Evolutionary conservation across 352 stramenopile species (phyloP), one percentile per base, ranked within the genome.

Genomic region (Phytophthora macrochlamydospora): DNA sequence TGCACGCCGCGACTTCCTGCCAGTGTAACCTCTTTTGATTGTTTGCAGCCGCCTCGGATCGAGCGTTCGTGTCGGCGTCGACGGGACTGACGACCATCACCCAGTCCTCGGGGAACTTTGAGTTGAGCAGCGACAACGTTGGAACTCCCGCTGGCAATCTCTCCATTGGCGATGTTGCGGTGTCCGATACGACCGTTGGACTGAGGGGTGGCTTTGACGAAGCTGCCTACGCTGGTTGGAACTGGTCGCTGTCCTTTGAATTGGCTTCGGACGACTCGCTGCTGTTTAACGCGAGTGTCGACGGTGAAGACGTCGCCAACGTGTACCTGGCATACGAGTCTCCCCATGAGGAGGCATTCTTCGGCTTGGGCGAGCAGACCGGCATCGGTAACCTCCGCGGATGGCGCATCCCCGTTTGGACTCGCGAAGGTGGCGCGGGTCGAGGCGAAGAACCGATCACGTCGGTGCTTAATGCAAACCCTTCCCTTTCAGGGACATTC

Each of bases 241-340:
- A 56, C 38, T 71, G 56, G 57, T 44, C 63, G 4, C 43, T 66
- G 45, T 58, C 50, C 2, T 66, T 71, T 9, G 9, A 50, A 18
- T 18, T 71, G 14, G 46, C 58, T 7, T 28, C 44, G 14, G 46
- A n/a, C 12, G 55, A 33, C 38, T 24, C 66, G 3, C 14, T 70
- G 14, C 6, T 56, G 1, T 74, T 74, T 33, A 69, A 74, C 35
- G 66, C 66, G 3, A 70, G 49, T 18, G 66, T 74, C 13, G 50
- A 6, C 31, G 66, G 66, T 18, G 56, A 59, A 32, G 28, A 66
- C 8, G 55, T 74, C 31, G 51, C 51, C 35, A 74, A 74, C 44
- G 45, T 70, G 4, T 74, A 74, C 52, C 38, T 74, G 35, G 59
- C 65, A 3, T 73, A 65, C 49, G 65, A 73, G 42, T 70, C 66